Evolutionary conservation across 1,284 basidiomycete species (phyloP).

Genomic region (Puccinia coronata): DNA sequence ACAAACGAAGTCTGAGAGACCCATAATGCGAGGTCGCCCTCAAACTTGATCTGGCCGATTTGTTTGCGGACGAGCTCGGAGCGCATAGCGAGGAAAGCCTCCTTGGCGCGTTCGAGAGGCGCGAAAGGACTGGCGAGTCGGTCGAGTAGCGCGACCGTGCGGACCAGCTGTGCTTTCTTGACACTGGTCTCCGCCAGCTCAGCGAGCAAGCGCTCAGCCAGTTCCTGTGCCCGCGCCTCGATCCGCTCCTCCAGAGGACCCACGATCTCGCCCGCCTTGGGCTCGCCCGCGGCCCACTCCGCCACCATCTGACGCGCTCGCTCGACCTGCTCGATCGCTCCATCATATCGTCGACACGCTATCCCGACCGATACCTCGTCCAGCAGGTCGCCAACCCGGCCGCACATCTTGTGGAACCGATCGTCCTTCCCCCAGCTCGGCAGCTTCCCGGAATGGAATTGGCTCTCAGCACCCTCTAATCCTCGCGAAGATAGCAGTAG

Average conservation of each 20-base stretch:
- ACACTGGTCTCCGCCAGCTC: slow-evolving; percentile 18
- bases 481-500: background rate
- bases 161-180: slow-evolving; percentile 12
- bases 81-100: slow-evolving; percentile 78
- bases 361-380: slow-evolving; percentile 91
- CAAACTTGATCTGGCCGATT: slow-evolving; percentile 81
- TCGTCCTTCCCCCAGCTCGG: slow-evolving; percentile 54
- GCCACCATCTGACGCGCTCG: slow-evolving; percentile 59
- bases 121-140: background rate
- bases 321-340: slow-evolving; percentile 79
- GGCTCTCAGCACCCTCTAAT: slow-evolving; percentile 7
- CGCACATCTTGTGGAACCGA: slow-evolving; percentile 56
- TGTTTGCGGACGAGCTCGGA: slow-evolving; percentile 73
- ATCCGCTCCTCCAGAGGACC: background rate
- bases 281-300: background rate
- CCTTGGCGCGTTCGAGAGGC: slow-evolving; percentile 71
- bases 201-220: background rate
- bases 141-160: slow-evolving; percentile 60
- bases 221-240: background rate
- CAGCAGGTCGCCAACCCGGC: slow-evolving; percentile 84
- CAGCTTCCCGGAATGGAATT: slow-evolving; percentile 20
- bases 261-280: background rate
- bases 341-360: slow-evolving; percentile 82
- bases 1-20: slow-evolving; percentile 78
- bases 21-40: slow-evolving; percentile 79